Evolutionary conservation across 2,329 filamentous ascomycete species (phyloP), one percentile per base, ranked within the genome.

Genomic region (Hortaea werneckii): DNA sequence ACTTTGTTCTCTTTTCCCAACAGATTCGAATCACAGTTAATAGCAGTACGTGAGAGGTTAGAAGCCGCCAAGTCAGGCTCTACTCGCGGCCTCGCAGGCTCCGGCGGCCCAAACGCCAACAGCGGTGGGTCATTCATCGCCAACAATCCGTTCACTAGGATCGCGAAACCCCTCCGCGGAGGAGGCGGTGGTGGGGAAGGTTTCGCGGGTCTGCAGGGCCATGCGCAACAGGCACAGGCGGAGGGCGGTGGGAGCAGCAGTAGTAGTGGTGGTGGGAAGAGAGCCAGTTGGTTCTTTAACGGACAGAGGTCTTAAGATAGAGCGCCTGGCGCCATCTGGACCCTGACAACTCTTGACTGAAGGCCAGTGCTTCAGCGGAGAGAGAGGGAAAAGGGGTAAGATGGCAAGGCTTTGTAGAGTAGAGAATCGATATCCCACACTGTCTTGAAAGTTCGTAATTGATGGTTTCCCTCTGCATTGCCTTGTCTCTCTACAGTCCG

Each of bases 11-110:
- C 30, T 27, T 29, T 27, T 12, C 40, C 2, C 32, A 35, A 35
- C 64, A 96, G 92, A 66, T 98, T 98, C 74, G 92, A 98, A 74
- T 83, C 87, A 34, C 92, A 98, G 71, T 85, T 98, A 64, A 85
- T 88, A 38, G 88, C 89, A 43, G 92, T 98, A n/a, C n/a, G n/a
- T n/a, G n/a, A n/a, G n/a, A n/a, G 92, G 52, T 83, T 98, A 54
- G 92, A 98, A 70, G 85, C 87, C 43, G 92, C 89, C 65, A 98
- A 96, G 70, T 80, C 83, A 41, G 87, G 89, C 59, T 92, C 85
- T 54, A 95, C 89, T 8, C 83, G 88, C 54, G 88, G 87, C 44
- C 79, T 95, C 62, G 63, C 26, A 79, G 65, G 65, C n/a, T 79
- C 79, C 54, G 78, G 80, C 41, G 74, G 78, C 5, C 54, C 50